Conservation (phyloP, 2,329 filamentous ascomycete genomes). For the Hymenotorrendiella dingleyae region DNA sequence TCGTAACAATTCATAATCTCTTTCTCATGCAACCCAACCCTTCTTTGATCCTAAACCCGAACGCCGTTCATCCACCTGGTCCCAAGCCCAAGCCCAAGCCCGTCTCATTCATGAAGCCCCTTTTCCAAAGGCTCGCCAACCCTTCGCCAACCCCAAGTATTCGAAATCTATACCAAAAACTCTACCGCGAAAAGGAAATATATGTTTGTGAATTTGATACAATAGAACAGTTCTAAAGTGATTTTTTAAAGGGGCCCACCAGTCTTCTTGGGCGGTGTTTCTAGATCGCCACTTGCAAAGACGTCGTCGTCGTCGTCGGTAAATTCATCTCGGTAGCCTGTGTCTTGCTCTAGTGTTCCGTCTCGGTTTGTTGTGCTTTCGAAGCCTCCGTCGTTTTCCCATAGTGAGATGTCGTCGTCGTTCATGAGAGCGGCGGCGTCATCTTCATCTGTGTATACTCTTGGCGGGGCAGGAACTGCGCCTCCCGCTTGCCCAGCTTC, state of each 20-base stretch:
- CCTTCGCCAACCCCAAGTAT: not conserved
- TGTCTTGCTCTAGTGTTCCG: not conserved
- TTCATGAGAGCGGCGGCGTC: conserved; percentile 27
- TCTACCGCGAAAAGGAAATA: not conserved
- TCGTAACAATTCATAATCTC: no score
- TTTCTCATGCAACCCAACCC: no score
- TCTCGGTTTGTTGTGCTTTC: conserved; percentile 9
- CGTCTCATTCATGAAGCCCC: not conserved
- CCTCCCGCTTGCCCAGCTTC: conserved; percentile 19
- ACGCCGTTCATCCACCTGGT: no score
- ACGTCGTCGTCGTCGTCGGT: conserved; percentile 27
- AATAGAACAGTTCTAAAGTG: not conserved
- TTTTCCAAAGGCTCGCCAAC: not conserved
- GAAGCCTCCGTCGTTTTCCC: conserved; percentile 25
- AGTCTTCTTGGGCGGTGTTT: conserved; percentile 2
- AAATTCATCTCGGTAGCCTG: conserved; percentile 27
- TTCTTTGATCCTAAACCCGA: no score
- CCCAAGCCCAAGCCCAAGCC: no score
- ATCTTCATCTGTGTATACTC: conserved; percentile 14
- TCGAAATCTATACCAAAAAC: not conserved
- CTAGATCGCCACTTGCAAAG: conserved; percentile 22
- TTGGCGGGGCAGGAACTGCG: conserved; percentile 3
- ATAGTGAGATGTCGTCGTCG: conserved; percentile 31
- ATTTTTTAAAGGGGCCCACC: not conserved
- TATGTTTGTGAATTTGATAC: not conserved